These are phyloP conservation scores for Schoenoplectus triqueter DNA, from an alignment of 202 grass and related monocot species.

Conservation along the genomic window DNA sequence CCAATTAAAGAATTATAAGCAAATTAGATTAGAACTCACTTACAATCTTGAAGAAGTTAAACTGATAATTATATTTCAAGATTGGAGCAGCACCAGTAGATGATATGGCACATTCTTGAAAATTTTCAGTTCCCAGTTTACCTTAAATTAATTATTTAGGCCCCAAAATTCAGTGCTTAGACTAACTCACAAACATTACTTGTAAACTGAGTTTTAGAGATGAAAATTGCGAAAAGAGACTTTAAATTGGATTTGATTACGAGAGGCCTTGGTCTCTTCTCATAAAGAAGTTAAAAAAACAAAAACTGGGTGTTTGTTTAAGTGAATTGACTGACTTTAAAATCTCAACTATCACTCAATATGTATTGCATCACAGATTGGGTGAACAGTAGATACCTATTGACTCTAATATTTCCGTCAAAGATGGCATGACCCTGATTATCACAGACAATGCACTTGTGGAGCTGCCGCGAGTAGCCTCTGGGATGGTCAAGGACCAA, in stretches of 20 bases:
- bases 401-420: slow-evolving; percentile 96
- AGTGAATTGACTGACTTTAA: not conserved
- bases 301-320: not conserved
- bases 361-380: not conserved
- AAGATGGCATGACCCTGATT: slow-evolving; percentile 71
- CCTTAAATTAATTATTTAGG: not conserved
- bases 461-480: slow-evolving; percentile 77
- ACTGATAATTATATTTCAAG: not conserved
- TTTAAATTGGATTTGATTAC: not conserved
- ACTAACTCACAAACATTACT: not conserved
- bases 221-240: not conserved
- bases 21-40: slow-evolving; percentile 9
- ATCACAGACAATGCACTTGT: slow-evolving; percentile 85
- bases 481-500: slow-evolving; percentile 81
- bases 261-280: not conserved
- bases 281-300: not conserved
- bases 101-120: not conserved
- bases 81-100: not conserved
- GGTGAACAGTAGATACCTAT: slow-evolving; percentile 55
- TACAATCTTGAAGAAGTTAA: not conserved
- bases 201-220: not conserved
- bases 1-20: slow-evolving; percentile 34
- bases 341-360: not conserved
- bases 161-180: not conserved
- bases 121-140: slow-evolving; percentile 15